These are phyloP conservation scores for Gastrodia elata DNA, from an alignment of 106 monocot genomes.

Conservation along the genomic window DNA sequence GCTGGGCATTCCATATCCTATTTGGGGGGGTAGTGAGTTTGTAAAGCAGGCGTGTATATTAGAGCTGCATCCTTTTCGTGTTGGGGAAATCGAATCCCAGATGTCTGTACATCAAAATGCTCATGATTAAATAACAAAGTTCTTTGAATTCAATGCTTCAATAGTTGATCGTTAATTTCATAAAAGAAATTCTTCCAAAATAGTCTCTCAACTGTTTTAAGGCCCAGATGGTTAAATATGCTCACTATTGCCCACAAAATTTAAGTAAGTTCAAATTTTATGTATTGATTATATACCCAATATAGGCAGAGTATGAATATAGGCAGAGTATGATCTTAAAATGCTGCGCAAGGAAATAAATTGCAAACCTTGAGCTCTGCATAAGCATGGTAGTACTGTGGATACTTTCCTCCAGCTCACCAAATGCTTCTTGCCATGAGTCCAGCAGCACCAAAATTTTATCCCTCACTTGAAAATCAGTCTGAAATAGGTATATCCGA, in stretches of 20 bases:
- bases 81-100: constrained; percentile 63
- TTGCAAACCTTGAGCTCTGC: constrained; percentile 56
- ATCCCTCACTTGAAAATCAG: constrained; percentile 84
- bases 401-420: constrained; percentile 75
- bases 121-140: background rate
- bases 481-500: constrained; percentile 22
- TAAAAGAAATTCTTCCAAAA: background rate
- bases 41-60: constrained; percentile 57
- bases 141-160: background rate
- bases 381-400: constrained; percentile 84
- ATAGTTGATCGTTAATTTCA: background rate
- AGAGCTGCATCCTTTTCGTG: constrained; percentile 52
- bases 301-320: no score
- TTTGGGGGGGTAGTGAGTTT: constrained; percentile 21
- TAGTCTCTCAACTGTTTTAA: no score
- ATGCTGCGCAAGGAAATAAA: background rate
- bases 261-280: no score
- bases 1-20: constrained; percentile 48
- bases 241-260: no score
- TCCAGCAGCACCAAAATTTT: constrained; percentile 79
- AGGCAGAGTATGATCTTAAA: background rate
- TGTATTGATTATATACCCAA: no score
- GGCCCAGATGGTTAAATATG: no score
- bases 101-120: constrained; percentile 30
- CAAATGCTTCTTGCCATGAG: constrained; percentile 96